These are phyloP conservation scores for Claviceps sp. DNA, from an alignment of 2,329 filamentous ascomycete genomes.

Conservation along the genomic window DNA sequence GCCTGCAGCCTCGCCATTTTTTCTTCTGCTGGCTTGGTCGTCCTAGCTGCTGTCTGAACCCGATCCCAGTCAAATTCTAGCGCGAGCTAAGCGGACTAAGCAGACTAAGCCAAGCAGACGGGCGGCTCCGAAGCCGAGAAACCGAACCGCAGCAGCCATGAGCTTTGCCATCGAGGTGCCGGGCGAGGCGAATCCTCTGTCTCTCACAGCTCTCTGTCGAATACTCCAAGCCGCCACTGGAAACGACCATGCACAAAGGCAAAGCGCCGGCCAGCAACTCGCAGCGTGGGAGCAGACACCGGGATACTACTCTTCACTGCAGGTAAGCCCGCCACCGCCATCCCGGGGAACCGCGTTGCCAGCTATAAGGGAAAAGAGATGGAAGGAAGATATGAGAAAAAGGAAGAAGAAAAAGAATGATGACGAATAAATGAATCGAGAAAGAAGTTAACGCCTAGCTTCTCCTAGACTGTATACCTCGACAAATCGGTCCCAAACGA, in stretches of 20 bases:
- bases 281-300: slow-evolving; percentile 54
- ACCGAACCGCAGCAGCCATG: slow-evolving; percentile 31
- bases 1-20: not conserved
- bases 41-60: not conserved
- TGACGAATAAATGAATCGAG: too few species aligned
- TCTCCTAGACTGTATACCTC: slow-evolving; percentile 58
- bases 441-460: not conserved
- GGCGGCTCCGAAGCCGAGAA: not conserved
- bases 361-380: not conserved
- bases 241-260: slow-evolving; percentile 46
- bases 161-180: slow-evolving; percentile 64
- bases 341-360: not conserved
- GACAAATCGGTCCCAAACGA: slow-evolving; percentile 64
- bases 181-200: slow-evolving; percentile 66
- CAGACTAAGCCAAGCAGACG: not conserved
- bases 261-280: slow-evolving; percentile 58
- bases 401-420: not conserved
- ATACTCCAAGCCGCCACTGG: slow-evolving; percentile 52
- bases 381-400: not conserved
- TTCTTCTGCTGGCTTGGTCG: not conserved
- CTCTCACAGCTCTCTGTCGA: slow-evolving; percentile 47
- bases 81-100: not conserved
- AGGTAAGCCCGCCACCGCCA: slow-evolving; percentile 31
- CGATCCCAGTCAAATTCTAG: not conserved
- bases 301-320: slow-evolving; percentile 55